phyloP scores from a whole-genome alignment of 352 stramenopile genomes.

The Globisporangium irregulare region DNA sequence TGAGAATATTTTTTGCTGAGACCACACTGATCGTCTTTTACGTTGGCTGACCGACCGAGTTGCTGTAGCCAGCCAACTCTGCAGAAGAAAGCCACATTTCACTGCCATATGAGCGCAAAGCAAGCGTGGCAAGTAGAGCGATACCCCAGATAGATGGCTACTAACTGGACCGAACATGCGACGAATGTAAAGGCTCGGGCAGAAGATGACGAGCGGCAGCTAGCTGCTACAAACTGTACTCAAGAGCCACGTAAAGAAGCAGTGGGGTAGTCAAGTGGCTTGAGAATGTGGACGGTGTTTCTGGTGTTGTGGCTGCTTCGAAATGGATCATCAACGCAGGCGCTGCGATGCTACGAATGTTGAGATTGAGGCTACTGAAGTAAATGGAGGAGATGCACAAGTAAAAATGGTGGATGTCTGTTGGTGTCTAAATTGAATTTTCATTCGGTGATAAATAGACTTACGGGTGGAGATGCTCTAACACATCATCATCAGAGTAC shows the following conservation, averaged over 20 bases:
- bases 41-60: too few species aligned
- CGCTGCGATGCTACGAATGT: too few species aligned
- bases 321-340: too few species aligned
- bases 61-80: too few species aligned
- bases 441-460: constrained; percentile 13
- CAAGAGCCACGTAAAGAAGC: not conserved
- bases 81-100: too few species aligned
- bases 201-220: not conserved
- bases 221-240: not conserved
- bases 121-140: not conserved
- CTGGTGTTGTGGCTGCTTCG: not conserved
- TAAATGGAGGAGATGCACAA: not conserved
- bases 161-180: not conserved
- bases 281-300: not conserved
- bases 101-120: too few species aligned
- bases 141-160: not conserved
- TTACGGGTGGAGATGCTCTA: not conserved
- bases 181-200: not conserved
- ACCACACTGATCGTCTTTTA: too few species aligned
- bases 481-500: not conserved
- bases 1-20: too few species aligned
- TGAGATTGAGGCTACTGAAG: too few species aligned
- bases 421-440: constrained; percentile 15
- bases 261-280: not conserved
- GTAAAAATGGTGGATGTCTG: too few species aligned